Percentiles rank a stretch among this genome's conserved stretches.
Evolutionary conservation across 202 grass and related monocot genomes (phyloP).

Genomic region (Panicum virgatum): DNA sequence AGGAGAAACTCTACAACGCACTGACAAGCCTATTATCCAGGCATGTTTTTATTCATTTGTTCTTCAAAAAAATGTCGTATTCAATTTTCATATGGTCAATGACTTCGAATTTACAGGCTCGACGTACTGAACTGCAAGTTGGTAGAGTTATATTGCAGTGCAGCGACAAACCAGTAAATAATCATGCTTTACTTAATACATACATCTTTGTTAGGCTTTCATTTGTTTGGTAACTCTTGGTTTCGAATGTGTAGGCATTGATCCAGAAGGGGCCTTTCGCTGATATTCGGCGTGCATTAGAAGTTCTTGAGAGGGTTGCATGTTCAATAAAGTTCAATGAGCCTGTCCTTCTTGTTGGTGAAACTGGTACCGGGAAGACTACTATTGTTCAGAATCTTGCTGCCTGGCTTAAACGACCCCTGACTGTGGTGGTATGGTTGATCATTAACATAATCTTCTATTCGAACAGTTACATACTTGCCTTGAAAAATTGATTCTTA

Average conservation of each 20-base stretch:
- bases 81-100: constrained; percentile 23
- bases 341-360: constrained; percentile 97
- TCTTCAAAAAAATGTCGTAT: constrained; percentile 13
- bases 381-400: constrained; percentile 90
- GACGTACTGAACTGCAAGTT: constrained; percentile 61
- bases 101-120: constrained; percentile 54
- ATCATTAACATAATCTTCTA: constrained; percentile 14
- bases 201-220: background rate
- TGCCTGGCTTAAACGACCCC: constrained; percentile 67
- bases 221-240: constrained; percentile 25
- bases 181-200: background rate
- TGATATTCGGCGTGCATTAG: constrained; percentile 65
- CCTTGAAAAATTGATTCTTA: background rate
- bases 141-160: constrained; percentile 74
- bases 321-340: constrained; percentile 89
- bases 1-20: constrained; percentile 44
- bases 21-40: constrained; percentile 75
- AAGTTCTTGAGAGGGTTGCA: constrained; percentile 85
- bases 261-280: constrained; percentile 74
- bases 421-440: constrained; percentile 83
- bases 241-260: constrained; percentile 50
- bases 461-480: constrained; percentile 22
- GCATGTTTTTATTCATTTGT: constrained; percentile 42
- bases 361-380: constrained; percentile 98
- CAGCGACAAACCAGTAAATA: constrained; percentile 54